phyloP scores from a whole-genome alignment of 495 filamentous ascomycete species.

The Penicillium parvum region DNA sequence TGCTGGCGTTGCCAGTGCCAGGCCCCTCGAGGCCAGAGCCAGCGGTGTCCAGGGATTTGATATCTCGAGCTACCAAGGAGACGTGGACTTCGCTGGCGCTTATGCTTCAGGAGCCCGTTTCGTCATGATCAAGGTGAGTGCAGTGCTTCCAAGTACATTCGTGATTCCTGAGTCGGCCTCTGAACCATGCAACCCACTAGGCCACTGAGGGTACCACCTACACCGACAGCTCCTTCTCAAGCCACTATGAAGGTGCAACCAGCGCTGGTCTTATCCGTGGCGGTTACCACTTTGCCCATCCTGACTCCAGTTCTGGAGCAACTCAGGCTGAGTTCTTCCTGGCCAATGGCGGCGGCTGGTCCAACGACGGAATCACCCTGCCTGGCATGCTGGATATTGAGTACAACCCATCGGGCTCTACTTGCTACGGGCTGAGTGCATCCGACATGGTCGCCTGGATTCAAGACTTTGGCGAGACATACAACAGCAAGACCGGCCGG shows the following conservation, averaged over 20 bases:
- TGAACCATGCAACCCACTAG: slow-evolving; percentile 23
- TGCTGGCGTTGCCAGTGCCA: slow-evolving; percentile 18
- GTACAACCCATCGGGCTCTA: slow-evolving; percentile 39
- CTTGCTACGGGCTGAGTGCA: slow-evolving; percentile 50
- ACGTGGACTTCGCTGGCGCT: slow-evolving; percentile 52
- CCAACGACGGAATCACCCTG: slow-evolving; percentile 55
- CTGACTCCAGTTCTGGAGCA: slow-evolving; percentile 44
- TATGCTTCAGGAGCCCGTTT: slow-evolving; percentile 58
- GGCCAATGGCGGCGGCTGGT: slow-evolving; percentile 60
- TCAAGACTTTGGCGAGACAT: slow-evolving; percentile 53
- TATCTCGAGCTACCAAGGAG: slow-evolving; percentile 57
- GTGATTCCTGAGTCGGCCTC: no score
- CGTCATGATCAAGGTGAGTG: slow-evolving; percentile 60
- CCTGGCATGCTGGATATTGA: slow-evolving; percentile 68
- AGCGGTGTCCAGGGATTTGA: slow-evolving; percentile 58
- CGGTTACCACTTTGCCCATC: slow-evolving; percentile 62
- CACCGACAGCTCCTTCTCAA: slow-evolving; percentile 48
- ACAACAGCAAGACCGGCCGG: slow-evolving; percentile 45
- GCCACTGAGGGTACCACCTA: slow-evolving; percentile 58
- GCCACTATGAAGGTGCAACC: slow-evolving; percentile 53
- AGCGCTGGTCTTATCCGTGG: slow-evolving; percentile 55
- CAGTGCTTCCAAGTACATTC: not conserved
- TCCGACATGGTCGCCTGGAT: slow-evolving; percentile 59
- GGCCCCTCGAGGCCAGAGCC: slow-evolving; percentile 30
- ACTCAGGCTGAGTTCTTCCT: slow-evolving; percentile 57